A percentile compares a stretch with the other conserved stretches of the same genome.
Evolutionary conservation across 2,329 filamentous ascomycete species (phyloP).

Genomic region (Emergomyces pasteurianus): DNA sequence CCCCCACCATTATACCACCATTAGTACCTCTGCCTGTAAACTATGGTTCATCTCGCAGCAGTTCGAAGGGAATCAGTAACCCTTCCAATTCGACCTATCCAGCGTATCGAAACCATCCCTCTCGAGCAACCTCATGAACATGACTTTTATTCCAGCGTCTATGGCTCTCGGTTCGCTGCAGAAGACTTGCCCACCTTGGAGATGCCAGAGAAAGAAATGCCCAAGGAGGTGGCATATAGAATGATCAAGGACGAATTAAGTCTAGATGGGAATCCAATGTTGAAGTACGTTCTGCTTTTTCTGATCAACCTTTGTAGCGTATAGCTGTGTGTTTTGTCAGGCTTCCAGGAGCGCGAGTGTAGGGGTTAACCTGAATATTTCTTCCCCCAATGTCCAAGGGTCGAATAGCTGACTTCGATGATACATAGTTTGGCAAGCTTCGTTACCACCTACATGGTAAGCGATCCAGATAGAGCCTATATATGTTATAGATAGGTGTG

Average conservation of each 20-base stretch:
- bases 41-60: slow-evolving; percentile 32
- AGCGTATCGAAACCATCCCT: slow-evolving; percentile 36
- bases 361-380: not conserved
- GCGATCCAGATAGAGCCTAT: slow-evolving; percentile 9
- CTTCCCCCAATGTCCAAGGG: no score
- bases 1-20: not conserved
- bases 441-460: slow-evolving; percentile 90
- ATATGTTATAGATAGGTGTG: not conserved
- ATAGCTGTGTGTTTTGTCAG: not conserved
- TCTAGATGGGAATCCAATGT: slow-evolving; percentile 80
- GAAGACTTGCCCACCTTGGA: slow-evolving; percentile 68
- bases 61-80: slow-evolving; percentile 28
- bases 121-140: slow-evolving; percentile 35
- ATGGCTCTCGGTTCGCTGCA: slow-evolving; percentile 73
- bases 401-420: not conserved
- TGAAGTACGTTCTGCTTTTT: slow-evolving; percentile 34
- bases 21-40: not conserved
- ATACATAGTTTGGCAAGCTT: slow-evolving; percentile 68
- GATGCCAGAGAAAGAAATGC: slow-evolving; percentile 88
- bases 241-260: slow-evolving; percentile 95
- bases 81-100: slow-evolving; percentile 22
- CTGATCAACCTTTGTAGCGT: not conserved
- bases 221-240: slow-evolving; percentile 80
- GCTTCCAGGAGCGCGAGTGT: not conserved
- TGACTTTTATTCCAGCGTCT: slow-evolving; percentile 62